Evolutionary conservation across 2,329 filamentous ascomycete genomes (phyloP).

Genomic region (Fusarium sp.): DNA sequence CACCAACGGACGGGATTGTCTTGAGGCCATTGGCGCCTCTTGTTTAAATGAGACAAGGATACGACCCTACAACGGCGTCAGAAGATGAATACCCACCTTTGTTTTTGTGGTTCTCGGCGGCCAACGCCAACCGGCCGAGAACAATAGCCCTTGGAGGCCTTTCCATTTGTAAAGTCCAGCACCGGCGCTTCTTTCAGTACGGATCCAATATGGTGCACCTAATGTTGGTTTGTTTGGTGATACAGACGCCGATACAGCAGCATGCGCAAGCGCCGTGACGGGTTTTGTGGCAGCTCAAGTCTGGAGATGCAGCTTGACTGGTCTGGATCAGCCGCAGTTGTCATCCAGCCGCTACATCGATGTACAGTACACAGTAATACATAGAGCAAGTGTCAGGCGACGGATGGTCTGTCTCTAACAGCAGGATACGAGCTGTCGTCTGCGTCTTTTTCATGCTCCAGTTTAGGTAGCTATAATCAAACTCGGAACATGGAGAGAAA

Average conservation of each 20-base stretch:
- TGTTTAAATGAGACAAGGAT: conserved; percentile 42
- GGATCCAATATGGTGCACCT: too few relatives aligned
- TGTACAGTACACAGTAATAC: neutral
- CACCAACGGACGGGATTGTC: conserved; percentile 35
- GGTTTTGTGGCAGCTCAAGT: conserved; percentile 23
- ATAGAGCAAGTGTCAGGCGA: neutral
- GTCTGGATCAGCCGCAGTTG: conserved; percentile 22
- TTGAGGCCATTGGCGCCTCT: conserved; percentile 35
- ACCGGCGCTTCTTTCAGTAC: too few relatives aligned
- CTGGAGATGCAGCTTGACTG: conserved; percentile 36
- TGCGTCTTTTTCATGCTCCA: conserved; percentile 2
- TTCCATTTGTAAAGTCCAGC: conserved; percentile 3
- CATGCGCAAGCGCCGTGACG: conserved; percentile 32
- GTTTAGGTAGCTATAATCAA: neutral
- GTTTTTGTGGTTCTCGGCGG: conserved; percentile 32
- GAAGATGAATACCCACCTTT: conserved; percentile 21
- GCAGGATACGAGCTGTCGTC: neutral
- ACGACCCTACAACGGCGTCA: conserved; percentile 28
- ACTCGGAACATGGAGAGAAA: neutral
- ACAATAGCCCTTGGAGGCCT: conserved; percentile 1
- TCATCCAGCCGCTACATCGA: conserved; percentile 15
- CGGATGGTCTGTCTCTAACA: neutral
- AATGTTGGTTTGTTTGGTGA: neutral
- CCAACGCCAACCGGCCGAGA: conserved; percentile 23
- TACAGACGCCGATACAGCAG: conserved; percentile 22